These are phyloP conservation scores for Beta macrorhiza DNA, from an alignment of 179 eudicot species.

Conservation along the genomic window DNA sequence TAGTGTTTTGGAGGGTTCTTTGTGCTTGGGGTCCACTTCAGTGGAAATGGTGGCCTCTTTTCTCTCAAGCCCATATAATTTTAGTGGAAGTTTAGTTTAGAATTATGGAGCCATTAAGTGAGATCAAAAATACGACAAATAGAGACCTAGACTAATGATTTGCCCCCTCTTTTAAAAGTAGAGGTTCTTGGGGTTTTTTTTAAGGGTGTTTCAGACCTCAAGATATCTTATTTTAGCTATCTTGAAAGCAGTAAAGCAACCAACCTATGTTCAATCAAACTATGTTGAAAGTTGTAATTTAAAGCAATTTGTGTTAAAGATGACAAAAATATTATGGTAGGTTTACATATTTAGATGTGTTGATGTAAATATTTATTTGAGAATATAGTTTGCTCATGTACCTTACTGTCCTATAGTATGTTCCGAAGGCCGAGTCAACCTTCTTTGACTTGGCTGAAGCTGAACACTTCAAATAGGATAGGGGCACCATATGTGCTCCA, in stretches of 20 bases:
- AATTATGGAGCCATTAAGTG: slow-evolving; percentile 3
- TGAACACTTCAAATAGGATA: slow-evolving; percentile 35
- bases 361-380: background rate
- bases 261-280: background rate
- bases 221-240: background rate
- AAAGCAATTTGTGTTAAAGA: slow-evolving; percentile 5
- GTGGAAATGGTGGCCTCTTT: slow-evolving; percentile 25
- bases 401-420: slow-evolving; percentile 29
- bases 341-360: background rate
- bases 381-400: background rate
- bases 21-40: slow-evolving; percentile 18
- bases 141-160: background rate
- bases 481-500: slow-evolving; percentile 25
- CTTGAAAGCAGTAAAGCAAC: slow-evolving; percentile 1
- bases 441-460: slow-evolving; percentile 32
- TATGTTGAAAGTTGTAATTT: background rate
- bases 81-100: slow-evolving; percentile 20
- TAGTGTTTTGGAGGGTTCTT: slow-evolving; percentile 19
- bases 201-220: background rate
- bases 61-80: background rate
- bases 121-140: background rate
- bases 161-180: background rate
- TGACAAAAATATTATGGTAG: background rate
- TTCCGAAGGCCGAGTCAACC: slow-evolving; percentile 36
- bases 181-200: background rate